Base-by-base conservation (phyloP, 1,284 basidiomycete species). In the Xerocomus minutiporus region DNA sequence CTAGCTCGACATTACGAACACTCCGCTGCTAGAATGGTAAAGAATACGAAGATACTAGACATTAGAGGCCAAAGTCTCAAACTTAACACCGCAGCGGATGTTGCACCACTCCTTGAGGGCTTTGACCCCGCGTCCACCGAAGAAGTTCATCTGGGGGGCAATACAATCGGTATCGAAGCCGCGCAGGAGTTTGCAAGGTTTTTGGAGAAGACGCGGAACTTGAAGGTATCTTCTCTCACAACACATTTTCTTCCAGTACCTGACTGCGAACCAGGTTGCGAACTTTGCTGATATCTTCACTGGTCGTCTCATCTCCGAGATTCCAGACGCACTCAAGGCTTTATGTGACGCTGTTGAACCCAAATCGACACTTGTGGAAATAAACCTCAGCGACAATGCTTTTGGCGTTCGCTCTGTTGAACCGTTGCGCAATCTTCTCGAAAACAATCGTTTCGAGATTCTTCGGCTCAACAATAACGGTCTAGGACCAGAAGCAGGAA, bases 221-320 rank as follows among this genome's bases (percentile, higher is more conserved):
- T 97, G 52, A 90, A 88, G 80, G 95, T 89, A 56, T 26, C 60
- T 40, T 43, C 38, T 17, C 17, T 38, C 13, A 11, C 3, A 4
- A 12, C 43, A 26, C 52, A 31, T 50, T 52, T 34, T 34, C 43
- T 50, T 51, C 50, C n/a, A 32, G 36, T 29, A 32, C n/a, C 44
- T 56, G 32, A 60, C 48, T 49, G 48, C 42, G 48, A 52, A 40
- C 15, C 41, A 97, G 94, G 75, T 97, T 52, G 96, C 93, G 60
- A 88, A 98, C 75, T 91, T 98, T 61, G 91, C 93, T 45, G 97
- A 98, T 74, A 96, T 99, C 73, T 99, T 99, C 75, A 98, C 96
- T 9, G 93, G 95, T 47, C 88, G 97, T 55, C 81, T 97, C 61
- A 98, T 98, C 75, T 81, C 84, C 56, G 96, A 99, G 73, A 98